Evolutionary conservation across 1,284 basidiomycete species (phyloP).

Genomic region (Caloboletus firmus): DNA sequence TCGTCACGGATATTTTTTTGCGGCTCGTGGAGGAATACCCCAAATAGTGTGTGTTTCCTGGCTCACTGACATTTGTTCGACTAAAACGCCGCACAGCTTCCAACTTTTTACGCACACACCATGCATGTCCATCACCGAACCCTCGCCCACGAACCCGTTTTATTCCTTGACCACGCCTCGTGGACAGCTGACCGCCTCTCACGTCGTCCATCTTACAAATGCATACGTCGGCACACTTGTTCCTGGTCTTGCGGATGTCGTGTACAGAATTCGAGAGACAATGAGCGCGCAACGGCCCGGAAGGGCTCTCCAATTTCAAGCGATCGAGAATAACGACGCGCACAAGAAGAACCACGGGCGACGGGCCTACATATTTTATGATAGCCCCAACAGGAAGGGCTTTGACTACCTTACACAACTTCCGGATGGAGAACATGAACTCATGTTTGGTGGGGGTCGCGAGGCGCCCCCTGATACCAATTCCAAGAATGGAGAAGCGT

Average conservation of each 20-base stretch:
- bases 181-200: slow-evolving; percentile 52
- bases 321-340: slow-evolving; percentile 21
- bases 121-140: slow-evolving; percentile 42
- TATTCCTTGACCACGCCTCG: slow-evolving; percentile 55
- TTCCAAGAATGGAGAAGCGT: slow-evolving; percentile 27
- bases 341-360: slow-evolving; percentile 33
- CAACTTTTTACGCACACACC: slow-evolving; percentile 52
- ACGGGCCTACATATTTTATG: slow-evolving; percentile 62
- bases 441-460: slow-evolving; percentile 64
- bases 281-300: slow-evolving; percentile 68
- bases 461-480: slow-evolving; percentile 30
- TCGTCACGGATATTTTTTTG: slow-evolving; percentile 51
- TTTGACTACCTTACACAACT: slow-evolving; percentile 79
- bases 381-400: slow-evolving; percentile 37
- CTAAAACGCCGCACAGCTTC: slow-evolving; percentile 40
- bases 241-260: slow-evolving; percentile 58
- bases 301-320: slow-evolving; percentile 35
- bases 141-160: slow-evolving; percentile 21
- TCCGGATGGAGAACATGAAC: slow-evolving; percentile 46
- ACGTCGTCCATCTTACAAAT: slow-evolving; percentile 80
- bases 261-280: slow-evolving; percentile 56
- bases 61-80: neutral
- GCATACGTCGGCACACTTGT: slow-evolving; percentile 72
- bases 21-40: slow-evolving; percentile 47
- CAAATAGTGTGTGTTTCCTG: slow-evolving; percentile 36